Conservation (phyloP, 75 land plant species). For the Picea glauca region DNA sequence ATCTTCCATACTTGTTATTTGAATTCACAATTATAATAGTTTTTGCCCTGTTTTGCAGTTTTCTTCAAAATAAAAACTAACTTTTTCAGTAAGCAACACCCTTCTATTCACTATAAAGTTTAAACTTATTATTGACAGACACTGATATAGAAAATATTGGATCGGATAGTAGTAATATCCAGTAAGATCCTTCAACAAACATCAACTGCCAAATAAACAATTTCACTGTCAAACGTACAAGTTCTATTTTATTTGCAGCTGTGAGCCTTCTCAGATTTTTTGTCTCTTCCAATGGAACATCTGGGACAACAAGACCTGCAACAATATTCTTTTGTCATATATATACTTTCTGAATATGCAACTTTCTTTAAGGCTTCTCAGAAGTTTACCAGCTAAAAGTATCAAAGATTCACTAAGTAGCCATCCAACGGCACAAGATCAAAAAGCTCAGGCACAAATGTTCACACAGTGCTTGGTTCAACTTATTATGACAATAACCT, state of each 20-base stretch:
- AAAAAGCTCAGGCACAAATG: too few species aligned
- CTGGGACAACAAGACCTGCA: slow-evolving; percentile 93
- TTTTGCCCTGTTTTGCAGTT: neutral
- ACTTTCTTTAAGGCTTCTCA: neutral
- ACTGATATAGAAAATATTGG: neutral
- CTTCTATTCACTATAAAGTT: neutral
- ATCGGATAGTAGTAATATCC: neutral
- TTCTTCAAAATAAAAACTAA: neutral
- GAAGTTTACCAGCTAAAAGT: neutral
- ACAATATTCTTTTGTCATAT: neutral
- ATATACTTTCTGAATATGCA: neutral
- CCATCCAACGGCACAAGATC: too few species aligned
- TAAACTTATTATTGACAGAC: neutral
- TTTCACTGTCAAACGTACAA: slow-evolving; percentile 37
- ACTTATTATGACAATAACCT: too few species aligned
- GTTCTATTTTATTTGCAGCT: slow-evolving; percentile 53
- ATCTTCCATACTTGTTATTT: neutral
- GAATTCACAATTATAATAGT: neutral
- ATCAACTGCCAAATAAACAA: neutral
- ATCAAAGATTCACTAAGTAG: too few species aligned
- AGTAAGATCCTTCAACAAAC: neutral
- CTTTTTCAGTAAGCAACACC: neutral
- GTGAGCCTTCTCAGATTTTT: slow-evolving; percentile 53
- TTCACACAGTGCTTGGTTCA: too few species aligned
- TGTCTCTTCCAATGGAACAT: slow-evolving; percentile 94